Conservation (phyloP, 441 rosid species). For the Populus hybrid region DNA sequence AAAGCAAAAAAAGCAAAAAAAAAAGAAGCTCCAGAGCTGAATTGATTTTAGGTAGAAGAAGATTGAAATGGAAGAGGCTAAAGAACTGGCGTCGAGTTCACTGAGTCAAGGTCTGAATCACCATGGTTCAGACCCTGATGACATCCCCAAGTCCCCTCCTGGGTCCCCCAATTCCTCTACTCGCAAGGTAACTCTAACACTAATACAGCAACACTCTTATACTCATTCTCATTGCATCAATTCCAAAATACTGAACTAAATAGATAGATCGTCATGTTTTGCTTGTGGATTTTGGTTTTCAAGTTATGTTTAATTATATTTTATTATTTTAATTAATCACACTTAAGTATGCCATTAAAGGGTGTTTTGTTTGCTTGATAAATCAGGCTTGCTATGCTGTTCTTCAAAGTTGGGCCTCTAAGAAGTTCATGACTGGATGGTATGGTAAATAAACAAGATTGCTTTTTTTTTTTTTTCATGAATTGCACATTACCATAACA, state of each 20-base stretch:
- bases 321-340: not conserved
- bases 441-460: conserved; percentile 23
- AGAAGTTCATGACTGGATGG: conserved; percentile 99
- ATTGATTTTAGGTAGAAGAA: not conserved
- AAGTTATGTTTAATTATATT: not conserved
- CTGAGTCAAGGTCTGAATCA: conserved; percentile 60
- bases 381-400: conserved; percentile 83
- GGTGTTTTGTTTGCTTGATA: not conserved
- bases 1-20: not conserved
- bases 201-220: not conserved
- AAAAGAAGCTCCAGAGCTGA: not conserved
- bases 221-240: not conserved
- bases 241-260: not conserved
- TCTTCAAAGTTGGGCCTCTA: conserved; percentile 91
- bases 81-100: conserved; percentile 59
- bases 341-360: not conserved
- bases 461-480: not conserved
- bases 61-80: conserved; percentile 50
- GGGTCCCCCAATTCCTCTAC: conserved; percentile 72
- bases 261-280: not conserved
- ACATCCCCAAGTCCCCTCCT: conserved; percentile 62
- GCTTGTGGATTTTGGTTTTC: not conserved
- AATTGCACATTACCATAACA: conserved; percentile 23
- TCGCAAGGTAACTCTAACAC: conserved; percentile 47
- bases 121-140: conserved; percentile 47